Evolutionary conservation across 495 filamentous ascomycete species (phyloP).

Genomic region (Penicillium maclennaniae): DNA sequence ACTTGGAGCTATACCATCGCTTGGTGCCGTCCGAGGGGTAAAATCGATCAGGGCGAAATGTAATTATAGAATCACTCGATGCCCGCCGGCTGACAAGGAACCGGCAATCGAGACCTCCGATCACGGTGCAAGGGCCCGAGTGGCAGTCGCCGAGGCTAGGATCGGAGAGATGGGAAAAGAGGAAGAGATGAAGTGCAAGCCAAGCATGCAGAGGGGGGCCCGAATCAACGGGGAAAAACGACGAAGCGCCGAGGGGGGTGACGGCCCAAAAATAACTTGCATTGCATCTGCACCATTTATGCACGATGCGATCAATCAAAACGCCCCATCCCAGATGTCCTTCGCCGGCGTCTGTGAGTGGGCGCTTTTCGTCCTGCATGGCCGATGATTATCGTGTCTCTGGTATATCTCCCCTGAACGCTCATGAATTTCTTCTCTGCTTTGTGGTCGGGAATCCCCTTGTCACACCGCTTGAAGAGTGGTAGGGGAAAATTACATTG

Average conservation of each 20-base stretch:
- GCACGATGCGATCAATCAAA: slow-evolving; percentile 25
- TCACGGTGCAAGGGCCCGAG: slow-evolving; percentile 9
- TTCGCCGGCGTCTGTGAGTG: slow-evolving; percentile 7
- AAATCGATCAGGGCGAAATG: slow-evolving; percentile 11
- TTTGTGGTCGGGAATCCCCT: background rate
- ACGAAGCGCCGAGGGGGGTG: slow-evolving; percentile 21
- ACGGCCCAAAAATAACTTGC: slow-evolving; percentile 29
- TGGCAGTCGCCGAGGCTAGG: slow-evolving; percentile 6
- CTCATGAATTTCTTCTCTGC: background rate
- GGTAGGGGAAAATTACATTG: background rate
- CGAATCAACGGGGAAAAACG: background rate
- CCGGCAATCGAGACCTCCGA: slow-evolving; percentile 8
- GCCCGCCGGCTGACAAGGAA: background rate
- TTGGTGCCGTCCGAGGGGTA: background rate
- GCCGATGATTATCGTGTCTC: background rate
- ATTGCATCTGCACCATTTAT: slow-evolving; percentile 27
- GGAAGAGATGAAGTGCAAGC: background rate
- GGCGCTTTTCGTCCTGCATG: slow-evolving; percentile 6
- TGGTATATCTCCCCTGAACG: background rate
- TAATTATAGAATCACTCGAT: slow-evolving; percentile 24
- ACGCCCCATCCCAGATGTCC: background rate
- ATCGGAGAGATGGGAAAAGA: slow-evolving; percentile 4
- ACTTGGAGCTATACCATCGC: background rate
- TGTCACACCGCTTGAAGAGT: background rate
- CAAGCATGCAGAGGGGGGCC: slow-evolving; percentile 1